Conservation (phyloP, 345 rosid genomes). For the Camelina laxa region DNA sequence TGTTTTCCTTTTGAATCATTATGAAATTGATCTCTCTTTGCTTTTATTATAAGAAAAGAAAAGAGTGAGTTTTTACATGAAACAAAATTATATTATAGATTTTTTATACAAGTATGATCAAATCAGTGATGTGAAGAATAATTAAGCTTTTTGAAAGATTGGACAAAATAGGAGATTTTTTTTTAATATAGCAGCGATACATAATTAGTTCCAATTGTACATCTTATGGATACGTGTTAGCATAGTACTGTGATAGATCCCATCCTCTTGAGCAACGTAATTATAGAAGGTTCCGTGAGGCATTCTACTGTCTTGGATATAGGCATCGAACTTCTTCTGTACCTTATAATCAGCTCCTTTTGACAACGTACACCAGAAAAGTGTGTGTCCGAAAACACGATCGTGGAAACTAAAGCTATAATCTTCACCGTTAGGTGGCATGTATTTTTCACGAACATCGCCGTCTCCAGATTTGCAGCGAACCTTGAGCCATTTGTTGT, state of each 20-base stretch:
- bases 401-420: background rate
- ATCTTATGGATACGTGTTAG: background rate
- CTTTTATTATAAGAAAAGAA: too few species aligned
- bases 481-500: conserved; percentile 35
- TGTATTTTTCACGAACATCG: background rate
- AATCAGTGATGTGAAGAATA: background rate
- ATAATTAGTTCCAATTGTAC: conserved; percentile 8
- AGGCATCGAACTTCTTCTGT: conserved; percentile 7
- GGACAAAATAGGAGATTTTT: background rate
- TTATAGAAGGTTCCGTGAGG: conserved; percentile 10
- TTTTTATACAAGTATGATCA: background rate
- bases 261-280: conserved; percentile 24
- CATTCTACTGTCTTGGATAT: background rate
- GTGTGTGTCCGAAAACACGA: background rate
- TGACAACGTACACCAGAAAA: conserved; percentile 16
- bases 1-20: background rate
- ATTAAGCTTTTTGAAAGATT: background rate
- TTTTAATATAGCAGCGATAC: background rate
- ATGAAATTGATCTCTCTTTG: background rate
- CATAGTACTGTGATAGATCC: conserved; percentile 23
- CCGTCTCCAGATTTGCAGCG: conserved; percentile 21
- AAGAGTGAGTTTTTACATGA: too few species aligned
- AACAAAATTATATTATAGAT: background rate
- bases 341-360: conserved; percentile 32
- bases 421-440: too few species aligned